Conservation (phyloP, 768 basidiomycete species). For the Crassisporium funariophilum region DNA sequence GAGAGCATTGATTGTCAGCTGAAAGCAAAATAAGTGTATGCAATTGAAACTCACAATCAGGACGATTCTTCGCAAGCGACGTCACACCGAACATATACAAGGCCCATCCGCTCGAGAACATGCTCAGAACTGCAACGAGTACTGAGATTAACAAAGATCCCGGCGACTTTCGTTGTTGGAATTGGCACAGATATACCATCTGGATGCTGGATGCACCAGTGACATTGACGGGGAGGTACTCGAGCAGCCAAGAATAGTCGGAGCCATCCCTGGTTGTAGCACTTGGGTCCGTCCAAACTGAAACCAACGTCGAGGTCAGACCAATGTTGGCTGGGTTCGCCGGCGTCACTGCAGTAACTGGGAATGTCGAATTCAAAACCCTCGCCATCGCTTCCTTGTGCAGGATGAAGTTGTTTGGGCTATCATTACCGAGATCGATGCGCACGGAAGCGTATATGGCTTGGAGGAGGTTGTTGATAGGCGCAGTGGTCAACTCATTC, state of each 20-base stretch:
- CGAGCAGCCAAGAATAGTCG: conserved; percentile 6
- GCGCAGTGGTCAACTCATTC: background rate
- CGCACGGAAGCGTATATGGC: conserved; percentile 20
- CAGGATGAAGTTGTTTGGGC: conserved; percentile 25
- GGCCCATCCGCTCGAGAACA: conserved; percentile 22
- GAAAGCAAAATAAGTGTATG: background rate
- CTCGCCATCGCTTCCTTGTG: conserved; percentile 9
- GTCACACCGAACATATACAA: conserved; percentile 11
- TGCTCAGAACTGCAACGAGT: conserved; percentile 21
- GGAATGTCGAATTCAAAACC: conserved; percentile 8
- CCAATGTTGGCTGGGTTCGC: conserved; percentile 1
- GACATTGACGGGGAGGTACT: conserved; percentile 10
- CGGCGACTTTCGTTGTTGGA: conserved; percentile 11
- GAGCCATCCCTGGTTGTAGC: background rate
- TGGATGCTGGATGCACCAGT: conserved; percentile 17
- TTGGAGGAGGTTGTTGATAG: conserved; percentile 21
- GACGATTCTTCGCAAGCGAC: background rate
- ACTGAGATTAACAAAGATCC: conserved; percentile 18
- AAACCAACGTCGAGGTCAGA: too few relatives aligned
- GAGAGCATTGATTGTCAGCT: background rate
- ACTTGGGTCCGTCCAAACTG: conserved; percentile 3
- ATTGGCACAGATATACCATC: conserved; percentile 22
- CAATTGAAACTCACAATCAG: background rate
- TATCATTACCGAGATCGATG: conserved; percentile 25
- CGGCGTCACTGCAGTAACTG: conserved; percentile 5